Evolutionary conservation across 192 early-diverging fungal species (phyloP), one percentile per base, ranked within the genome.

Genomic region (Geosiphon pyriformis): DNA sequence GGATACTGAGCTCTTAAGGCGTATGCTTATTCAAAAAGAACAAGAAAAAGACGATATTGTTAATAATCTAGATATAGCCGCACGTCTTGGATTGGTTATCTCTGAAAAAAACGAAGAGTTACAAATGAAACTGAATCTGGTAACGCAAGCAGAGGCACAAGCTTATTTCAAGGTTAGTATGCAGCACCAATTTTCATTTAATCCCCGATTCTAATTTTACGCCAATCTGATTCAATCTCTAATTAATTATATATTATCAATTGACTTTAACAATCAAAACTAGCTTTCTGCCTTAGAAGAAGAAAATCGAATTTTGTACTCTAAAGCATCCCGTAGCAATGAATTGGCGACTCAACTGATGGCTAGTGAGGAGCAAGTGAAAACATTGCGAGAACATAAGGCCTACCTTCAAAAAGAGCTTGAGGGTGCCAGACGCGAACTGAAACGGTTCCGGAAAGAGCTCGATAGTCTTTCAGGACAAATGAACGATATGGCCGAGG

Each of bases 11-110:
- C 23, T 72, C 30, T 66, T 85, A 20, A 72, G 71, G 49, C 74
- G 74, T 8, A 56, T 83, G 17, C 59, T 85, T n/a, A 79, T 85
- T 34, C 69, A 79, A 60, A 85, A 85, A 69, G 83, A 85, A 67
- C 73, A 79, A 67, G 83, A 85, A 33, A 72, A 74, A 42, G 72
- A 78, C 22, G 70, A 73, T 48, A 76, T 85, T 15, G 76, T 76
- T 2, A 72, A 73, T 26, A 79, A 85, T 56, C 51, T 85, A 27
- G 81, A 85, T 47, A 74, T 82, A 23, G 83, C 83, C 23, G 83
- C 83, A 11, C 74, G 81, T n/a, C 68, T 85, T 30, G 83, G 83
- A n/a, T 62, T 85, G 6, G 83, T 74, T 30, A 76, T 85, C 17
- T 82, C 78, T 18, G 75, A 77, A 69, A 72, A 73, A 53, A 80